These are phyloP conservation scores for Oryza rufipogon DNA, from an alignment of 176 grass and related monocot species.

Conservation along the genomic window DNA sequence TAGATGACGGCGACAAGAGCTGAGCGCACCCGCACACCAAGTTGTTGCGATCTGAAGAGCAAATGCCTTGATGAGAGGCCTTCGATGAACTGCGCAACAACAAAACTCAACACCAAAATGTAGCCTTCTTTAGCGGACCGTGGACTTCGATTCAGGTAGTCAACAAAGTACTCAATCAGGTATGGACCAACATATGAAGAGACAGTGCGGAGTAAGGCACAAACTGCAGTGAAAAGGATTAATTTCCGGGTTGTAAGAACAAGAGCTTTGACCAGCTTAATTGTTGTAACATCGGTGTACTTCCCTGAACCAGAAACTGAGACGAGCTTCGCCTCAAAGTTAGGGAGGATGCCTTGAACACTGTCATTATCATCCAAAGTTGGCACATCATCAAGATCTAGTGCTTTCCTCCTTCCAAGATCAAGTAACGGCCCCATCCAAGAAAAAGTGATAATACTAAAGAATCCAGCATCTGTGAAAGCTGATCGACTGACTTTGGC, in stretches of 20 bases:
- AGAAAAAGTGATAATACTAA: no score
- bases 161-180: slow-evolving; percentile 68
- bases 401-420: no score
- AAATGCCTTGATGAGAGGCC: slow-evolving; percentile 64
- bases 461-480: no score
- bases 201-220: slow-evolving; percentile 52
- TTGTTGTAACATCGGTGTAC: slow-evolving; percentile 35
- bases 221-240: slow-evolving; percentile 52
- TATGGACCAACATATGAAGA: slow-evolving; percentile 75
- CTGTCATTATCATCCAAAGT: slow-evolving; percentile 48
- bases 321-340: slow-evolving; percentile 56
- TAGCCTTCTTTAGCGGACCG: slow-evolving; percentile 53
- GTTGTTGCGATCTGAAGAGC: slow-evolving; percentile 62
- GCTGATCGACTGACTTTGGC: no score
- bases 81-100: slow-evolving; percentile 54
- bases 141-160: background rate
- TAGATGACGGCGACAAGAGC: slow-evolving; percentile 67
- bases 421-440: no score
- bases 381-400: slow-evolving; percentile 58
- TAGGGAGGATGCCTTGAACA: slow-evolving; percentile 45
- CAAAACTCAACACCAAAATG: slow-evolving; percentile 57
- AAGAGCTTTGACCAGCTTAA: slow-evolving; percentile 50
- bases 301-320: background rate
- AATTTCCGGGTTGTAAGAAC: slow-evolving; percentile 52
- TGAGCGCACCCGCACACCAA: slow-evolving; percentile 45